These are phyloP conservation scores for Mycena kentingensis DNA, from an alignment of 768 basidiomycete genomes.

Conservation along the genomic window DNA sequence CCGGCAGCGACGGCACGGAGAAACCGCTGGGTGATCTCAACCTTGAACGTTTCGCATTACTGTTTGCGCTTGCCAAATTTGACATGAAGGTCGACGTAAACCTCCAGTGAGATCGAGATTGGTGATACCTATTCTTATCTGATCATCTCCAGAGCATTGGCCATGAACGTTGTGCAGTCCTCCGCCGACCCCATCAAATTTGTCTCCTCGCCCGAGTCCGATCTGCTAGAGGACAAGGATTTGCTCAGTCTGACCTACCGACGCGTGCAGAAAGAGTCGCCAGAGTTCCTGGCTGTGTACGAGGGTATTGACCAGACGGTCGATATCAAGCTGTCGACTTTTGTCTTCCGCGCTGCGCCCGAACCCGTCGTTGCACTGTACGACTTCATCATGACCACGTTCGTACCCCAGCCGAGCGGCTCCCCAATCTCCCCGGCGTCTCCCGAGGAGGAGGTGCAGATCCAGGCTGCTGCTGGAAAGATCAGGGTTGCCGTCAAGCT, in stretches of 20 bases:
- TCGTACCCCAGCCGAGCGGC: slow-evolving; percentile 57
- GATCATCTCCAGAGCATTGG: slow-evolving; percentile 56
- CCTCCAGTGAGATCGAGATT: slow-evolving; percentile 55
- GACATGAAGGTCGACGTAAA: slow-evolving; percentile 86
- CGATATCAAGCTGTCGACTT: slow-evolving; percentile 85
- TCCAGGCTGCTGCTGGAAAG: slow-evolving; percentile 44
- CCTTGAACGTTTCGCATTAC: slow-evolving; percentile 76
- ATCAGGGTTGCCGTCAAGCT: slow-evolving; percentile 83
- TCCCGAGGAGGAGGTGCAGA: slow-evolving; percentile 11
- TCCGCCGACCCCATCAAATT: slow-evolving; percentile 57
- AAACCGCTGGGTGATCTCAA: slow-evolving; percentile 75
- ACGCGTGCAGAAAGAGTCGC: slow-evolving; percentile 80
- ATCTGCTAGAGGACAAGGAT: slow-evolving; percentile 51
- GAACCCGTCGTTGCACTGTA: slow-evolving; percentile 90
- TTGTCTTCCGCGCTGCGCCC: slow-evolving; percentile 85
- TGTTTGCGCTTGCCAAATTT: slow-evolving; percentile 74
- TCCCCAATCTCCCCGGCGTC: slow-evolving; percentile 7
- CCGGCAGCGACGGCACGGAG: slow-evolving; percentile 61
- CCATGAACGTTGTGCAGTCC: slow-evolving; percentile 70
- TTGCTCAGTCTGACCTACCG: slow-evolving; percentile 79
- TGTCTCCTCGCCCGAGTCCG: slow-evolving; percentile 58
- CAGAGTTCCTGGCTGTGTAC: slow-evolving; percentile 77
- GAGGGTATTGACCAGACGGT: slow-evolving; percentile 89
- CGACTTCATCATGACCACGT: slow-evolving; percentile 97
- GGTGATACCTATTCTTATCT: slow-evolving; percentile 7